Base-by-base conservation (phyloP, 2,329 filamentous ascomycete species). In the Exophiala sp. region DNA sequence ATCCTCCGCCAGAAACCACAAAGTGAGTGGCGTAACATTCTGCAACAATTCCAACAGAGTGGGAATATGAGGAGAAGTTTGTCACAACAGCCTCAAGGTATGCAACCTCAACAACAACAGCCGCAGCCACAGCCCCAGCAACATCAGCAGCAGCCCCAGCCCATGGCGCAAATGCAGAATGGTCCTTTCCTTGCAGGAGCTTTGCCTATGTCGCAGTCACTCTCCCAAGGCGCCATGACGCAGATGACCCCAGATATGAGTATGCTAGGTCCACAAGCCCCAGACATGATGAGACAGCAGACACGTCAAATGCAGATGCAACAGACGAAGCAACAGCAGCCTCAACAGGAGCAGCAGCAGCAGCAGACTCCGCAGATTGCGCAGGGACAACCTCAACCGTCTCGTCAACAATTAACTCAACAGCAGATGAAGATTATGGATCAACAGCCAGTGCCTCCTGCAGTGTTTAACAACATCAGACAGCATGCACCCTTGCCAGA, bases 301-400 rank as follows among this genome's bases (percentile, higher is more conserved):
- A 29, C 24, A 29, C 57, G 57, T 33, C 54, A 60, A 47, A 54
- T 60, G 41, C 54, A 54, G 32, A 54, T 62, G 46, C 58, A 60
- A 33, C 58, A 60, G 45, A 47, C 49, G 21, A 57, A 57, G 38
- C 58, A 60, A 35, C 53, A 57, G 46, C 68, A 71, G 38, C 68
- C 69, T 46, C 69, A 66, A 45, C 63, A 64, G 11, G 65, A 61
- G 47, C 63, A 62, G 24, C 57, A 65, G 47, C 61, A 55, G 49
- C 63, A 58, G 50, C 63, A 62, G n/a, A 51, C 60, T 35, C 60
- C 61, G 18, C 54, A 52, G 43, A 50, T 55, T 41, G 66, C 42
- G 16, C 52, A 51, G 33, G 53, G 58, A 34, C 54, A 63, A 50
- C 16, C 43, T 29, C 58, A 54, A 43, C 24, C 21, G 6, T 43